phyloP scores from a whole-genome alignment of 495 filamentous ascomycete genomes.

The Podospora pseudopauciseta region DNA sequence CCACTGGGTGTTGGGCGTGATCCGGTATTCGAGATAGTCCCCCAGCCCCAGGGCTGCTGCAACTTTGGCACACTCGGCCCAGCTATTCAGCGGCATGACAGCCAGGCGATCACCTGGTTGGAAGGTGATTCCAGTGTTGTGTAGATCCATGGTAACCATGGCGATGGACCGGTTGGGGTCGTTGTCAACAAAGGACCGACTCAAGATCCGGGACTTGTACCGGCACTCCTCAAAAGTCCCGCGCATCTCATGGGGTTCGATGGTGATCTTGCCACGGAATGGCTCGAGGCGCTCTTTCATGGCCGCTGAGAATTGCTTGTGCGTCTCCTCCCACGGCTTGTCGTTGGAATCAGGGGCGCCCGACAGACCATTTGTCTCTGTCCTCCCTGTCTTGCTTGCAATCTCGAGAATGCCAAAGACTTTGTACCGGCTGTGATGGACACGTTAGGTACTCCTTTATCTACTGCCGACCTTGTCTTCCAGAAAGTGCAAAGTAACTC shows the following conservation, averaged over 20 bases:
- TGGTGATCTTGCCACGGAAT: slow-evolving; percentile 37
- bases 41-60: slow-evolving; percentile 44
- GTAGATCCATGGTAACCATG: slow-evolving; percentile 44
- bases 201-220: slow-evolving; percentile 40
- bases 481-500: neutral
- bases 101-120: slow-evolving; percentile 49
- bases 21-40: slow-evolving; percentile 35
- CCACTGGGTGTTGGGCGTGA: slow-evolving; percentile 37
- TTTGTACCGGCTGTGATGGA: slow-evolving; percentile 37
- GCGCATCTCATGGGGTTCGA: slow-evolving; percentile 50
- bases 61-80: slow-evolving; percentile 47
- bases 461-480: too few species aligned
- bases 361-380: slow-evolving; percentile 49
- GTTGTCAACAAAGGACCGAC: slow-evolving; percentile 41
- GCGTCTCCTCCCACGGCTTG: slow-evolving; percentile 49
- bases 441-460: neutral
- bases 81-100: slow-evolving; percentile 49
- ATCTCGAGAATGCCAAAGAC: slow-evolving; percentile 53
- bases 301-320: slow-evolving; percentile 48
- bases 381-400: slow-evolving; percentile 48
- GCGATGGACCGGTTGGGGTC: slow-evolving; percentile 44
- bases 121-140: slow-evolving; percentile 48
- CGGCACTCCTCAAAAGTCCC: slow-evolving; percentile 52
- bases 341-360: slow-evolving; percentile 38
- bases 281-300: slow-evolving; percentile 53